phyloP scores from a whole-genome alignment of 108 stramenopile genomes.

The Conticribra weissflogii region DNA sequence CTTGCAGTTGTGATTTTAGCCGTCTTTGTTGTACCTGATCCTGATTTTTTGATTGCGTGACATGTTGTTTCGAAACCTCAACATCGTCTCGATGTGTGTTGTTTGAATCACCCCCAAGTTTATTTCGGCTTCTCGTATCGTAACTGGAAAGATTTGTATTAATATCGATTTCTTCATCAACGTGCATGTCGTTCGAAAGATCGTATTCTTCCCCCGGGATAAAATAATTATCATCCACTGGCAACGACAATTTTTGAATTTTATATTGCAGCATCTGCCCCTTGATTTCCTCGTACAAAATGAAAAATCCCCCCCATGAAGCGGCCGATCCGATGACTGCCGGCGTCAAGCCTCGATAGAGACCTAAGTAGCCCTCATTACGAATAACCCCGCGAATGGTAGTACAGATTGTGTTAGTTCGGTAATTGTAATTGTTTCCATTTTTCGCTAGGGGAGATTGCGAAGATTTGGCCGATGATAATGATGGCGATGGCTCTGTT shows the following conservation, averaged over 20 bases:
- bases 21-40: background rate
- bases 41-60: background rate
- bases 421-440: no score
- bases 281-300: conserved; percentile 94
- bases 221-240: background rate
- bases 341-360: conserved; percentile 93
- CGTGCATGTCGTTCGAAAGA: conserved; percentile 28
- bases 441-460: conserved; percentile 32
- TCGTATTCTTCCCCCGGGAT: background rate
- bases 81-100: no score
- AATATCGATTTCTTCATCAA: conserved; percentile 30
- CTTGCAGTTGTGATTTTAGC: background rate
- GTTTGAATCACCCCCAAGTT: conserved; percentile 4
- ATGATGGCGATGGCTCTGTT: background rate
- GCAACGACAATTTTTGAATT: background rate
- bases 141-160: conserved; percentile 24
- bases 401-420: conserved; percentile 30
- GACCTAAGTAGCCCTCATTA: conserved; percentile 82
- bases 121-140: conserved; percentile 7
- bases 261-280: conserved; percentile 38
- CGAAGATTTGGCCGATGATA: conserved; percentile 10
- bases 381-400: conserved; percentile 40
- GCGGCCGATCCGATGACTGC: conserved; percentile 91
- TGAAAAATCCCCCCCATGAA: conserved; percentile 99
- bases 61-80: no score